These are phyloP conservation scores for Aschersonia sp. DNA, from an alignment of 2,329 filamentous ascomycete genomes.

Conservation along the genomic window DNA sequence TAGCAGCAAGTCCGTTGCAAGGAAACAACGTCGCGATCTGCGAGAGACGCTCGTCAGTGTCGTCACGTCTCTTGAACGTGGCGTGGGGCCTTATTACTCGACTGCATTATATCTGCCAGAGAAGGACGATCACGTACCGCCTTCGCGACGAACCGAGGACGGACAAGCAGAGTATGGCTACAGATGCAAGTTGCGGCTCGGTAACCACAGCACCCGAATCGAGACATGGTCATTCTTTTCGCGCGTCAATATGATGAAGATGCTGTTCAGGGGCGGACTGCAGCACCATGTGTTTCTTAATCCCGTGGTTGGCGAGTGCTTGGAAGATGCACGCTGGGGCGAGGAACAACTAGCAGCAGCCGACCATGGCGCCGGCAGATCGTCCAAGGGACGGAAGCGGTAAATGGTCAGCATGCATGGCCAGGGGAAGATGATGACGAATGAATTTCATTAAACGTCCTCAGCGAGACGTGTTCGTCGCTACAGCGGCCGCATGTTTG, in stretches of 20 bases:
- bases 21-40: conserved; percentile 30
- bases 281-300: conserved; percentile 22
- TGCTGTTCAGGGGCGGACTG: conserved; percentile 30
- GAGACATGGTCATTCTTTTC: conserved; percentile 36
- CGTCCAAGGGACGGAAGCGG: conserved; percentile 9
- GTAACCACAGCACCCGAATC: conserved; percentile 28
- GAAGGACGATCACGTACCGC: conserved; percentile 26
- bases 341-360: conserved; percentile 6
- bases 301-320: conserved; percentile 21
- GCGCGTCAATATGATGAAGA: conserved; percentile 32
- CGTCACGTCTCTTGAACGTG: conserved; percentile 37
- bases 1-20: conserved; percentile 33
- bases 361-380: conserved; percentile 3
- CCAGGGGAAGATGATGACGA: too few species aligned
- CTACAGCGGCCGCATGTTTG: too few species aligned
- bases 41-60: conserved; percentile 35
- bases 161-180: conserved; percentile 36
- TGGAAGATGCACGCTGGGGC: conserved; percentile 21
- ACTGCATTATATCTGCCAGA: conserved; percentile 26
- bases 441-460: too few species aligned
- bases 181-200: conserved; percentile 33
- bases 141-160: conserved; percentile 24
- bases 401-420: conserved; percentile 1
- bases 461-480: too few species aligned
- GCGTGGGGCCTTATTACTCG: conserved; percentile 39